Percentiles rank a stretch among this genome's conserved stretches.
Conservation (phyloP, 108 stramenopile genomes). For the Pseudonitzschia multistriata region DNA sequence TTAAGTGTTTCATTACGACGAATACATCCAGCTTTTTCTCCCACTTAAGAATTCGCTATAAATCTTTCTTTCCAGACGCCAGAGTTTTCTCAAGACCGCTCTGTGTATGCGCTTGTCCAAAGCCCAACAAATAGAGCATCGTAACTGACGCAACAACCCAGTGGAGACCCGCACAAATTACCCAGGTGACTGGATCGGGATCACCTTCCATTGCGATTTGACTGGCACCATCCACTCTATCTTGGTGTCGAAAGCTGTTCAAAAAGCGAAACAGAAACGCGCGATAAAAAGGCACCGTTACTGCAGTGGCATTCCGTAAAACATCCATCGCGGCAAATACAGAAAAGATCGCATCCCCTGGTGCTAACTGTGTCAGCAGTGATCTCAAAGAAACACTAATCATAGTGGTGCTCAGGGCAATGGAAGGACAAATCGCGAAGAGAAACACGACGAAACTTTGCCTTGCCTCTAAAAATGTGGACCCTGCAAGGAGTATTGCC, state of each 20-base stretch:
- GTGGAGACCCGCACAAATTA: constrained; percentile 51
- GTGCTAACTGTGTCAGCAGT: constrained; percentile 60
- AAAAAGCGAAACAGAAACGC: constrained; percentile 57
- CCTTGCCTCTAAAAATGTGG: constrained; percentile 46
- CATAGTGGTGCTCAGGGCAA: constrained; percentile 50
- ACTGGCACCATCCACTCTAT: neutral
- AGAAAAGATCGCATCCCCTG: constrained; percentile 66
- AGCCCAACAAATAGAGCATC: constrained; percentile 37
- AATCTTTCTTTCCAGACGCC: neutral
- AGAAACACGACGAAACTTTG: constrained; percentile 40
- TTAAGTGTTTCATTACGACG: no score
- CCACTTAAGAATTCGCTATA: neutral
- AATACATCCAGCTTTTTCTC: no score
- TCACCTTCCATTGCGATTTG: constrained; percentile 56
- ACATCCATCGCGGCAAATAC: constrained; percentile 78
- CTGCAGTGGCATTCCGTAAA: constrained; percentile 64
- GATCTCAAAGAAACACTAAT: constrained; percentile 56
- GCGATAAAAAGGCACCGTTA: constrained; percentile 79
- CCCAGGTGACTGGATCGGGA: constrained; percentile 70
- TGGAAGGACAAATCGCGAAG: constrained; percentile 43
- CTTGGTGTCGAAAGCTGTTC: neutral
- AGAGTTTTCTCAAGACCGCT: no score
- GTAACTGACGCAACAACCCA: constrained; percentile 47
- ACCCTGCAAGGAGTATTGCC: constrained; percentile 41
- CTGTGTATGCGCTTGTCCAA: neutral